Evolutionary conservation across 768 basidiomycete species (phyloP).

Genomic region (Ramaria sp.): DNA sequence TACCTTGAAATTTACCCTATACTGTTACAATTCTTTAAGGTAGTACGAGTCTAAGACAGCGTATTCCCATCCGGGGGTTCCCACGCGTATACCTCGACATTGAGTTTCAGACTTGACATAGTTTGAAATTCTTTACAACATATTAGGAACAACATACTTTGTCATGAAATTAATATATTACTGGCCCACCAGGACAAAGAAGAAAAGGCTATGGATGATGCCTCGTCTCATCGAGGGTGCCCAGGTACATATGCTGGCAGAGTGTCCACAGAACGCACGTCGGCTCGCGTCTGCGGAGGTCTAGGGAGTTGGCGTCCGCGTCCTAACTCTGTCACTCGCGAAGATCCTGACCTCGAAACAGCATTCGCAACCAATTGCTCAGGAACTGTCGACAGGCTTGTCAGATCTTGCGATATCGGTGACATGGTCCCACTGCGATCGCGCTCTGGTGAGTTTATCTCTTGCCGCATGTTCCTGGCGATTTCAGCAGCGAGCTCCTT

Average conservation of each 20-base stretch:
- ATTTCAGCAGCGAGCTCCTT: conserved; percentile 8
- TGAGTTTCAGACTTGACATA: too few relatives aligned
- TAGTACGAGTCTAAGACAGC: too few relatives aligned
- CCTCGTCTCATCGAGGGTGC: neutral
- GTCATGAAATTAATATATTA: too few relatives aligned
- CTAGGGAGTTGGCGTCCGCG: neutral
- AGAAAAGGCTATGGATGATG: neutral
- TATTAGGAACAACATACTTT: too few relatives aligned
- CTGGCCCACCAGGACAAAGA: neutral
- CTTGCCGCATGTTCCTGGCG: conserved; percentile 7
- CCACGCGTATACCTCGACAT: too few relatives aligned
- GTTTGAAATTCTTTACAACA: too few relatives aligned
- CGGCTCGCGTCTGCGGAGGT: conserved; percentile 3
- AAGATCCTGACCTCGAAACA: neutral
- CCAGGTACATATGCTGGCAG: conserved; percentile 1
- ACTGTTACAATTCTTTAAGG: too few relatives aligned
- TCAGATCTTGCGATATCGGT: neutral
- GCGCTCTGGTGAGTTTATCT: neutral
- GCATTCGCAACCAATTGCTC: neutral
- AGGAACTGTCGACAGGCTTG: neutral
- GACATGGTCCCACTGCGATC: too few relatives aligned
- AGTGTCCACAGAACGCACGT: conserved; percentile 2
- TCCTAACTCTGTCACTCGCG: neutral
- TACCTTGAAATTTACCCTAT: too few relatives aligned
- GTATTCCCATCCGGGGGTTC: too few relatives aligned